phyloP scores from a whole-genome alignment of 768 basidiomycete species.

The Amanita molliuscula region DNA sequence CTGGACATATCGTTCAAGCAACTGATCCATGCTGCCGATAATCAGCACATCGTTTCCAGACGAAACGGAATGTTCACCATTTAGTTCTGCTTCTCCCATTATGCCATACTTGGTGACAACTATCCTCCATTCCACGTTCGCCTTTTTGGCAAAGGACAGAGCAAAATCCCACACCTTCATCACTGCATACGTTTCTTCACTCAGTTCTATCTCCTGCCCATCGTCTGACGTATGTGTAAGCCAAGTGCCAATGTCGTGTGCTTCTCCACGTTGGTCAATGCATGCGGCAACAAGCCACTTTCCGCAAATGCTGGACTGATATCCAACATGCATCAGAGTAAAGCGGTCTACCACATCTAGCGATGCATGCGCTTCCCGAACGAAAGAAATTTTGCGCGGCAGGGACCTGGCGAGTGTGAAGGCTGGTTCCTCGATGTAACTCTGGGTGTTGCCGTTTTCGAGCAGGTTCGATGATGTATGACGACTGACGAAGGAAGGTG shows the following conservation, averaged over 20 bases:
- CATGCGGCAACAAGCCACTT: slow-evolving; percentile 74
- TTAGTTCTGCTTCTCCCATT: slow-evolving; percentile 48
- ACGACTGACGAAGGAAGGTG: slow-evolving; percentile 50
- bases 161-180: slow-evolving; percentile 65
- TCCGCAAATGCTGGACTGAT: slow-evolving; percentile 51
- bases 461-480: slow-evolving; percentile 41
- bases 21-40: slow-evolving; percentile 51
- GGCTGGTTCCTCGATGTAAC: slow-evolving; percentile 54
- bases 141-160: slow-evolving; percentile 46
- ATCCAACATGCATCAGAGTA: slow-evolving; percentile 69
- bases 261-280: slow-evolving; percentile 72
- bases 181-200: slow-evolving; percentile 40
- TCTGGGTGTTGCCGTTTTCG: slow-evolving; percentile 24
- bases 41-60: slow-evolving; percentile 6
- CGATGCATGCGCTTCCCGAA: slow-evolving; percentile 23
- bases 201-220: slow-evolving; percentile 19
- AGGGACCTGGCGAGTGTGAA: slow-evolving; percentile 48
- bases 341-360: slow-evolving; percentile 34
- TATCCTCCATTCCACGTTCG: slow-evolving; percentile 73
- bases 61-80: slow-evolving; percentile 35
- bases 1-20: slow-evolving; percentile 32
- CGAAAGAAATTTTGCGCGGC: slow-evolving; percentile 26
- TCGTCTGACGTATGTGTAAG: slow-evolving; percentile 35
- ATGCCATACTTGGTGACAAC: slow-evolving; percentile 60
- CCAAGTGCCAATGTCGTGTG: slow-evolving; percentile 60